Evolutionary conservation across 1,139 yeast genomes (phyloP).

Genomic region (Martiniozyma asiatica): DNA sequence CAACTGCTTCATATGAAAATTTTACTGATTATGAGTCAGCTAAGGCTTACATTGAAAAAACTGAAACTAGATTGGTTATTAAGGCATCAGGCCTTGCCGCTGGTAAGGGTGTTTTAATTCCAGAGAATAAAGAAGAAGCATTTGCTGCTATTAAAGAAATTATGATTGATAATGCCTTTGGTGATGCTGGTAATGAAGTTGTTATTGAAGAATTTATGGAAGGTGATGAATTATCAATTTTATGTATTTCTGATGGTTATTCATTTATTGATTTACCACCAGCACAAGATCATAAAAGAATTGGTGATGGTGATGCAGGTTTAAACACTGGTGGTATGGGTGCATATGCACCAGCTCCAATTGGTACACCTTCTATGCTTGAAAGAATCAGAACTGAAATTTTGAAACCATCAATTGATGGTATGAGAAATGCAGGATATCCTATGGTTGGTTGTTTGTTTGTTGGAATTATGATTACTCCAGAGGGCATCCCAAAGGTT

Average conservation of each 20-base stretch:
- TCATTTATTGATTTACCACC: constrained; percentile 85
- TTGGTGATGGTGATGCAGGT: constrained; percentile 88
- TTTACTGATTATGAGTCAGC: constrained; percentile 73
- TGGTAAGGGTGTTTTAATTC: constrained; percentile 96
- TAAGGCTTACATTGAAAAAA: constrained; percentile 48
- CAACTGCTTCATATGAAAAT: constrained; percentile 83
- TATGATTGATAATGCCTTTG: constrained; percentile 85
- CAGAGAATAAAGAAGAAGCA: constrained; percentile 77
- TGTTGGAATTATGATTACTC: constrained; percentile 91
- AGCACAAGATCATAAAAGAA: constrained; percentile 96
- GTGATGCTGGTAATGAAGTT: constrained; percentile 89
- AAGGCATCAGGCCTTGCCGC: constrained; percentile 99
- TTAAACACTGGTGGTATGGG: constrained; percentile 99
- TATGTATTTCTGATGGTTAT: constrained; percentile 92
- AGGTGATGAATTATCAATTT: constrained; percentile 91
- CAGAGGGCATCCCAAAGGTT: constrained; percentile 74
- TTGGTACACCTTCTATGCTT: constrained; percentile 62
- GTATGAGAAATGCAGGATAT: constrained; percentile 90
- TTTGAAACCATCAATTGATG: constrained; percentile 86
- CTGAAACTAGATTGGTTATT: constrained; percentile 73
- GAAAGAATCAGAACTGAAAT: constrained; percentile 58
- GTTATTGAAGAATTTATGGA: constrained; percentile 93
- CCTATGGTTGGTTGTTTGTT: constrained; percentile 95
- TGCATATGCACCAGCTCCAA: constrained; percentile 96
- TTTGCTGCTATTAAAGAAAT: constrained; percentile 71